A percentile compares a stretch with the other conserved stretches of the same genome.
Evolutionary conservation across 345 rosid genomes (phyloP).

Genomic region (Melaleuca alternifolia): DNA sequence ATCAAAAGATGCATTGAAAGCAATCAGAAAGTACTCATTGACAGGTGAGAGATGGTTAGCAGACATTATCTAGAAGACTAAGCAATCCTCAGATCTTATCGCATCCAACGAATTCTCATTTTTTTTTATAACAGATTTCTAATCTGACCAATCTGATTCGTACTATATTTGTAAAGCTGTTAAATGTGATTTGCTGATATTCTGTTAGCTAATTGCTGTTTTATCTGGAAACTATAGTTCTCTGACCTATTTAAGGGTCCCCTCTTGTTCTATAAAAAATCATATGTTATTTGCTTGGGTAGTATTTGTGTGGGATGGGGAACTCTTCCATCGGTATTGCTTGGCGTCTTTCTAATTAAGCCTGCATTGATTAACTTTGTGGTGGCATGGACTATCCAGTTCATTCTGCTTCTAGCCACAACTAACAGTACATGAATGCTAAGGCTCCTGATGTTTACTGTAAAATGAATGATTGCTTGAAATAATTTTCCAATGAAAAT

Average conservation of each 20-base stretch:
- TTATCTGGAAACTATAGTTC: not conserved
- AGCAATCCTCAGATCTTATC: not conserved
- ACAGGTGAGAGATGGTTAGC: slow-evolving; percentile 33
- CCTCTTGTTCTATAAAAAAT: not conserved
- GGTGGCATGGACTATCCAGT: not conserved
- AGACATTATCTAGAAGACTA: not conserved
- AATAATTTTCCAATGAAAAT: too few species aligned
- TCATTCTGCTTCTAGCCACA: not conserved
- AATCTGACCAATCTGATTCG: not conserved
- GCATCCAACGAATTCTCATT: not conserved
- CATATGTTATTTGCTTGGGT: not conserved
- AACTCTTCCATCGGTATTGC: not conserved
- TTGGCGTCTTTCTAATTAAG: not conserved
- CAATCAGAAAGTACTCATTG: slow-evolving; percentile 59
- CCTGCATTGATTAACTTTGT: not conserved
- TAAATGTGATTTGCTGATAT: not conserved
- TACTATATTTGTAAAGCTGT: not conserved
- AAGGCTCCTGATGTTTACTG: too few species aligned
- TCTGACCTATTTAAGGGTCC: not conserved
- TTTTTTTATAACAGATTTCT: not conserved
- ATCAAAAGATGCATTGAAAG: slow-evolving; percentile 78
- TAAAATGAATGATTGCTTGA: too few species aligned
- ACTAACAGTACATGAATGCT: not conserved
- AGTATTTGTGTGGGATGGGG: not conserved
- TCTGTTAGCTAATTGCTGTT: not conserved